Evolutionary conservation across 2,329 filamentous ascomycete species (phyloP), one percentile per base, ranked within the genome.

Genomic region (Bipolaris zeicola): DNA sequence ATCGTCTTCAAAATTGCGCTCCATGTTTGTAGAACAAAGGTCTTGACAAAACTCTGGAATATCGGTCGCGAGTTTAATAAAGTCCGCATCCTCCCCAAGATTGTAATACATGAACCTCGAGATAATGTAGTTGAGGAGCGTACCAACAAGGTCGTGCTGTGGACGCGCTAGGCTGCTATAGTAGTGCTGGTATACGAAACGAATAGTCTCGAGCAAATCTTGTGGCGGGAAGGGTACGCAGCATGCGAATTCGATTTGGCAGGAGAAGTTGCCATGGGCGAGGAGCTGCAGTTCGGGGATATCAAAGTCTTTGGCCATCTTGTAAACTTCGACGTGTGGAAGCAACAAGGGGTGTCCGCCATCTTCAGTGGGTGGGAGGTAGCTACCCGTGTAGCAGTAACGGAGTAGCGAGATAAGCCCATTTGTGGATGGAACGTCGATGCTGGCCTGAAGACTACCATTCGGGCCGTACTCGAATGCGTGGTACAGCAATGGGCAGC

Each of bases 91-190:
- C 20, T 72, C 50, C 2, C 65, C 73, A 3, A 81, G 69, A 14
- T 62, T 60, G 56, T 81, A 78, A 24, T 71, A 68, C 3, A 64
- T 36, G 60, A 78, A 80, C 26, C 66, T 68, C 6, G 70, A 66
- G 18, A 81, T 68, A 55, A 78, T 80, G 63, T 80, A 81, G 60
- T 79, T 73, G 46, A 79, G 66, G 14, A 81, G 65, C 0, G 73
- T 75, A 39, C 78, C 71, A 6, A 78, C 59, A 4, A 80, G 64
- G 16, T 65, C 60, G 24, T 68, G 62, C 31, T 70, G 60, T 44
- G 62, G 57, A 33, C 65, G 62, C 16, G 64, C 59, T 41, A 74
- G 48, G 3, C 64, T 42, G 20, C 60, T 60, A 20, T 59, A 51
- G 44, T 71, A 67, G 52, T 76, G 52, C 13, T 51, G 43, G 54